phyloP scores from a whole-genome alignment of 768 basidiomycete genomes.

The Tulasnella calospora region DNA sequence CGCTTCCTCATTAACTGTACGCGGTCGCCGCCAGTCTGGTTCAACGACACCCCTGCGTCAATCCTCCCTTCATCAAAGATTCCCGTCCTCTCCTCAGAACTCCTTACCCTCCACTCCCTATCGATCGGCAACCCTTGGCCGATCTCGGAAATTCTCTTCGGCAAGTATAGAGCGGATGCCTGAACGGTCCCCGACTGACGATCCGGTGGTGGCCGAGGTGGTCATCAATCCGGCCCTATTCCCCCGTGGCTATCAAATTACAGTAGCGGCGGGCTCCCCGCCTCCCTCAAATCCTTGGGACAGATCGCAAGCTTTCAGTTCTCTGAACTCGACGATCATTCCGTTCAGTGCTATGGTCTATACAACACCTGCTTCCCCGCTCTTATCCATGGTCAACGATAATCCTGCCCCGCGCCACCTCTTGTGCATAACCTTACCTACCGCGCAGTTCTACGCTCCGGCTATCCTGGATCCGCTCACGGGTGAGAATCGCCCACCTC shows the following conservation, averaged over 20 bases:
- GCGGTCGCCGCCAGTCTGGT: conserved; percentile 12
- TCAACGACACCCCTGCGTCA: conserved; percentile 1
- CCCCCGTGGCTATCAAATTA: conserved; percentile 64
- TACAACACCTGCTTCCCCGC: conserved; percentile 74
- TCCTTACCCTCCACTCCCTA: not conserved
- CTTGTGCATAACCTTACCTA: conserved; percentile 72
- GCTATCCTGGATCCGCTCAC: conserved; percentile 79
- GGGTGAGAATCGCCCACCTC: conserved; percentile 55
- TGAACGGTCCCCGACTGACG: conserved; percentile 33
- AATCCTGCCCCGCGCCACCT: conserved; percentile 62
- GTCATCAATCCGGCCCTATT: conserved; percentile 78
- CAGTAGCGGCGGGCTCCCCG: conserved; percentile 32
- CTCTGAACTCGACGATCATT: conserved; percentile 32
- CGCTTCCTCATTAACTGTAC: not conserved
- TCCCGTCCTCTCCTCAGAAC: conserved; percentile 10
- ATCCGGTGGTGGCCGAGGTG: conserved; percentile 72
- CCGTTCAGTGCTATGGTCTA: conserved; percentile 56
- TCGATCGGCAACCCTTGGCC: not conserved
- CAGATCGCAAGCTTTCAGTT: not conserved
- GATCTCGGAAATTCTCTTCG: not conserved
- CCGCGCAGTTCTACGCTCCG: conserved; percentile 68
- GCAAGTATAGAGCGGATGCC: not conserved
- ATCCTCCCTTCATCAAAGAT: conserved; percentile 6
- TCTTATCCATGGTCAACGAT: conserved; percentile 59
- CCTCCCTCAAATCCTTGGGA: not conserved